Evolutionary conservation across 495 filamentous ascomycete species (phyloP).

Genomic region (Saxophila tyrrhenica): DNA sequence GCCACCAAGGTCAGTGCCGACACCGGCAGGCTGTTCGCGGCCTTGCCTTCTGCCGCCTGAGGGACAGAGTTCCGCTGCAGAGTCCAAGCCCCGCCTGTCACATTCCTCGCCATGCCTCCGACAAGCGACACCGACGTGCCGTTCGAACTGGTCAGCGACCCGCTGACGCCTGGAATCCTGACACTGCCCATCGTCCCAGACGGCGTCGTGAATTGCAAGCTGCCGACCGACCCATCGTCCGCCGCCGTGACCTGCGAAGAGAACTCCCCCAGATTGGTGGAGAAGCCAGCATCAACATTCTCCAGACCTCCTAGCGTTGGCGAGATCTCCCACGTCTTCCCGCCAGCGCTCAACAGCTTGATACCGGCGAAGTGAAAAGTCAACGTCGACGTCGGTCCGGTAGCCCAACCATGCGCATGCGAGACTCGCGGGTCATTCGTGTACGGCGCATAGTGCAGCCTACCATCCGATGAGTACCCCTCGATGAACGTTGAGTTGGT

Average conservation of each 20-base stretch:
- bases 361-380: conserved; percentile 45
- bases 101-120: conserved; percentile 1
- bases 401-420: conserved; percentile 52
- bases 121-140: conserved; percentile 1
- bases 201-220: conserved; percentile 33
- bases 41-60: neutral
- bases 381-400: conserved; percentile 46
- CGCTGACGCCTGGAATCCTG: conserved; percentile 9
- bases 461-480: conserved; percentile 45
- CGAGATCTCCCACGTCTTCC: conserved; percentile 40
- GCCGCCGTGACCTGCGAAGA: conserved; percentile 20
- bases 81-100: conserved; percentile 6
- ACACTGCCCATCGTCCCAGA: conserved; percentile 37
- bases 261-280: conserved; percentile 42
- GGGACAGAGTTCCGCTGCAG: neutral
- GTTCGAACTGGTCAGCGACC: neutral
- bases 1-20: neutral
- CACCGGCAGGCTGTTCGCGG: neutral
- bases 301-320: conserved; percentile 43
- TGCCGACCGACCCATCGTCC: conserved; percentile 29
- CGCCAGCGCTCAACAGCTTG: conserved; percentile 36
- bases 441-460: conserved; percentile 48
- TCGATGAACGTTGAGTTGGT: conserved; percentile 53
- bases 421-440: conserved; percentile 39
- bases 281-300: conserved; percentile 44